Evolutionary conservation across 2,329 filamentous ascomycete species (phyloP).

Genomic region (Ustulina deusta): DNA sequence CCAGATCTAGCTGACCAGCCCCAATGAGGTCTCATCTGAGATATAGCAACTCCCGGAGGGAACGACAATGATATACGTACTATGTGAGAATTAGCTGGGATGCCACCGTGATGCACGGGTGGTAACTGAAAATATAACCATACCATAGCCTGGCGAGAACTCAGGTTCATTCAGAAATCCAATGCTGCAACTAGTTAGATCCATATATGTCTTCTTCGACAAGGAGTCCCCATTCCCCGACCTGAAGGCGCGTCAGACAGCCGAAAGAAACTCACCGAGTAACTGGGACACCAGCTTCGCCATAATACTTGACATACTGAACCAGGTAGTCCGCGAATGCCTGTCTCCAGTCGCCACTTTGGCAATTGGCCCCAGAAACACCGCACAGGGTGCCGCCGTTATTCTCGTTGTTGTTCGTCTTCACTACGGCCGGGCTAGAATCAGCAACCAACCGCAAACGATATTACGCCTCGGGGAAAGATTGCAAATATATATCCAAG

Average conservation of each 20-base stretch:
- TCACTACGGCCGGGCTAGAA: slow-evolving; percentile 48
- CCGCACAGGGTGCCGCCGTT: slow-evolving; percentile 55
- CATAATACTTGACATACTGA: slow-evolving; percentile 56
- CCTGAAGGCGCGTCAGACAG: neutral
- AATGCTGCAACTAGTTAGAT: slow-evolving; percentile 38
- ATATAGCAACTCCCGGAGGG: neutral
- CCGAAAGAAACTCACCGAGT: slow-evolving; percentile 37
- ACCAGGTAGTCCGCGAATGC: slow-evolving; percentile 59
- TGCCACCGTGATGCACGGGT: neutral
- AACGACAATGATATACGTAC: slow-evolving; percentile 18
- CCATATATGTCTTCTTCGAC: neutral
- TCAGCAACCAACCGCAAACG: neutral
- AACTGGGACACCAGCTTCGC: slow-evolving; percentile 51
- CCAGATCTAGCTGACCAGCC: neutral
- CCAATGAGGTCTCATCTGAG: neutral
- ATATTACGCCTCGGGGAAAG: neutral
- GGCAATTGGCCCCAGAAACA: slow-evolving; percentile 47
- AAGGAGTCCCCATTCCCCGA: neutral
- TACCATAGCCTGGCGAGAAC: slow-evolving; percentile 45
- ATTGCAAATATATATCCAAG: neutral
- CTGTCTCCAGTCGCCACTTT: slow-evolving; percentile 55
- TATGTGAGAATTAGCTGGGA: slow-evolving; percentile 17
- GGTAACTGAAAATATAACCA: neutral
- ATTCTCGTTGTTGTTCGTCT: slow-evolving; percentile 54
- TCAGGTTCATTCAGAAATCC: slow-evolving; percentile 49